phyloP scores from a whole-genome alignment of 2,329 filamentous ascomycete genomes.

The Fusarium temperatum region DNA sequence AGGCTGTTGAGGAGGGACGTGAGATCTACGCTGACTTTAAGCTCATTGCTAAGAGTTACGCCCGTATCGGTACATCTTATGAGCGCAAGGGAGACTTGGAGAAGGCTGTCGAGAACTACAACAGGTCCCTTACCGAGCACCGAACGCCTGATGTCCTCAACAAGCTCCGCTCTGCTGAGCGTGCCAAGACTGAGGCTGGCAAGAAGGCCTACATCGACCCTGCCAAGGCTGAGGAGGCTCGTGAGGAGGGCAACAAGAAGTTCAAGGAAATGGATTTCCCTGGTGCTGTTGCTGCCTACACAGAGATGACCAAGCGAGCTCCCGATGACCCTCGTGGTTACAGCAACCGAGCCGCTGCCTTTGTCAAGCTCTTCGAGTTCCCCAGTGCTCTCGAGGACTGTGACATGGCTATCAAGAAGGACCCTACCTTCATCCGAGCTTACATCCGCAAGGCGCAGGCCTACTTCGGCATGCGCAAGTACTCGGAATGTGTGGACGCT shows the following conservation, averaged over 20 bases:
- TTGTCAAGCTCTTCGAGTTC: conserved; percentile 97
- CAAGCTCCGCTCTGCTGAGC: conserved; percentile 92
- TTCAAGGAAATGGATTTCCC: conserved; percentile 98
- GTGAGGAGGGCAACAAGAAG: conserved; percentile 92
- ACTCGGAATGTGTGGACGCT: conserved; percentile 91
- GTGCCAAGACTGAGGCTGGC: conserved; percentile 79
- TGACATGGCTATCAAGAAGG: conserved; percentile 87
- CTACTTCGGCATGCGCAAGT: conserved; percentile 97
- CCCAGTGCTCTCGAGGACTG: conserved; percentile 94
- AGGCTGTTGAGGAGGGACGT: conserved; percentile 90
- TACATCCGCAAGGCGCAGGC: conserved; percentile 97
- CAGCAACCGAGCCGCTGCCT: conserved; percentile 95
- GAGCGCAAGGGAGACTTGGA: conserved; percentile 86
- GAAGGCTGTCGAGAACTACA: conserved; percentile 87
- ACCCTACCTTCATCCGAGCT: conserved; percentile 91
- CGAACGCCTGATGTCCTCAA: conserved; percentile 92
- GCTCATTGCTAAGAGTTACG: conserved; percentile 97
- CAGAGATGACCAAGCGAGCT: conserved; percentile 95
- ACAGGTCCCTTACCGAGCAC: conserved; percentile 94
- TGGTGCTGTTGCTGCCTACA: conserved; percentile 91
- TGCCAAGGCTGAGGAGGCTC: conserved; percentile 91
- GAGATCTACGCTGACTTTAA: conserved; percentile 96
- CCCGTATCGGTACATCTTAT: conserved; percentile 91
- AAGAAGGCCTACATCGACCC: conserved; percentile 87
- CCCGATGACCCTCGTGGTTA: conserved; percentile 94